A percentile compares a stretch with the other conserved stretches of the same genome.
Evolutionary conservation across 805 yeast species (phyloP).

Genomic region (Yamadazyma philogaea): DNA sequence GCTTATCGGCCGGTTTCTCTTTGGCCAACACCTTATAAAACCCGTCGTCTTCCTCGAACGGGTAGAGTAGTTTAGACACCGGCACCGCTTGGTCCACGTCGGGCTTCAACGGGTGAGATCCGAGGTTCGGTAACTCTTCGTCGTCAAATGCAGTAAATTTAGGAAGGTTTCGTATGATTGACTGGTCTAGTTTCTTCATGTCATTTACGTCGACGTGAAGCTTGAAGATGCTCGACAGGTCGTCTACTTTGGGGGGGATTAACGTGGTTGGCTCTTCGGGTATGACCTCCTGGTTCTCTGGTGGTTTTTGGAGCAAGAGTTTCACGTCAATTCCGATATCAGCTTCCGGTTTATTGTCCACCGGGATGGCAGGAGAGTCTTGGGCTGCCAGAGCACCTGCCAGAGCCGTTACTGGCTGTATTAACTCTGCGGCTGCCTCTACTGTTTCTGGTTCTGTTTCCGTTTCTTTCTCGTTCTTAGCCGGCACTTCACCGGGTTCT

Average conservation of each 20-base stretch:
- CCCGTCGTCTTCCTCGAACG: slow-evolving; percentile 58
- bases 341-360: background rate
- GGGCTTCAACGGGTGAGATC: slow-evolving; percentile 23
- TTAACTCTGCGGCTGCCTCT: too few relatives aligned
- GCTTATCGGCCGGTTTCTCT: slow-evolving; percentile 22
- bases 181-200: slow-evolving; percentile 44
- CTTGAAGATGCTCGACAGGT: slow-evolving; percentile 40
- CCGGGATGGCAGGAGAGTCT: background rate
- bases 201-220: slow-evolving; percentile 40
- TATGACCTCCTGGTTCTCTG: slow-evolving; percentile 15
- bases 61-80: slow-evolving; percentile 62
- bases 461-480: background rate
- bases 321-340: slow-evolving; percentile 28
- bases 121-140: slow-evolving; percentile 19
- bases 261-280: background rate
- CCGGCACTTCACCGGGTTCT: too few relatives aligned
- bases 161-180: slow-evolving; percentile 48
- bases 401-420: too few relatives aligned
- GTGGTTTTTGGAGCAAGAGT: slow-evolving; percentile 21
- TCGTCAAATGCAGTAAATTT: slow-evolving; percentile 47
- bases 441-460: too few relatives aligned
- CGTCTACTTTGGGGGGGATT: slow-evolving; percentile 8
- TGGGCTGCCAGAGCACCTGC: background rate
- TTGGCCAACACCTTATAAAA: slow-evolving; percentile 60
- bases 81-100: slow-evolving; percentile 44